Evolutionary conservation across 371 early-diverging fungal genomes (phyloP), one percentile per base, ranked within the genome.

Genomic region (Polyrhizophydium stewartii): DNA sequence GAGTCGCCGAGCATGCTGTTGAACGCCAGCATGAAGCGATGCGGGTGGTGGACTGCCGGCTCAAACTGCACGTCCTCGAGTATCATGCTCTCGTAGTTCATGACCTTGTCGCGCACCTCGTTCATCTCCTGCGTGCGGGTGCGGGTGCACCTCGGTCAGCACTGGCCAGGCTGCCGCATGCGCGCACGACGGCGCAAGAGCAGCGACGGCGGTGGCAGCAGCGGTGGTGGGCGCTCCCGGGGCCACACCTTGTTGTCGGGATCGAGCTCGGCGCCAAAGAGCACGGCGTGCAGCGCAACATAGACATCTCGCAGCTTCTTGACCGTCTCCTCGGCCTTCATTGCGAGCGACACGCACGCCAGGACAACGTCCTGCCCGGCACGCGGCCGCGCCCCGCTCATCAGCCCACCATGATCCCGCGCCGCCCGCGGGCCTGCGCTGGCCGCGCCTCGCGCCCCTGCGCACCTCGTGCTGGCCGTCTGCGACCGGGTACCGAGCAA

Each of bases 241-340:
- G 32, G 27, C 12, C 24, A 24, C 22, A 45, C 37, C 31, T 24
- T 53, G 5, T 22, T 46, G 32, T 64, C 60, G 27, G 32, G 57
- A 25, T 67, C 68, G 13, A 63, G 6, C 41, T 52, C 57, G 16
- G 49, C 46, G 19, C 45, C 56, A 31, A 30, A 25, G 17, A 58
- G 19, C 6, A 65, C 28, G 10, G 19, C 24, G 28, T 65, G 60
- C 31, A 63, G 13, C 10, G 43, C 46, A 10, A 62, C 31, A 27
- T 68, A 66, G 28, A 72, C 50, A 47, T 72, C 72, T n/a, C 60
- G 53, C 3, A 60, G 57, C 56, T 63, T 61, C 46, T 68, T 67
- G 27, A 72, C 68, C 7, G 72, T 72, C 46, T 72, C 72, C 38
- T 72, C 64, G 28, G 66, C 56, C 49, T 72, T 72, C 58, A 63